These are phyloP conservation scores for Akanthomyces muscarius DNA, from an alignment of 2,329 filamentous ascomycete genomes.

Conservation along the genomic window DNA sequence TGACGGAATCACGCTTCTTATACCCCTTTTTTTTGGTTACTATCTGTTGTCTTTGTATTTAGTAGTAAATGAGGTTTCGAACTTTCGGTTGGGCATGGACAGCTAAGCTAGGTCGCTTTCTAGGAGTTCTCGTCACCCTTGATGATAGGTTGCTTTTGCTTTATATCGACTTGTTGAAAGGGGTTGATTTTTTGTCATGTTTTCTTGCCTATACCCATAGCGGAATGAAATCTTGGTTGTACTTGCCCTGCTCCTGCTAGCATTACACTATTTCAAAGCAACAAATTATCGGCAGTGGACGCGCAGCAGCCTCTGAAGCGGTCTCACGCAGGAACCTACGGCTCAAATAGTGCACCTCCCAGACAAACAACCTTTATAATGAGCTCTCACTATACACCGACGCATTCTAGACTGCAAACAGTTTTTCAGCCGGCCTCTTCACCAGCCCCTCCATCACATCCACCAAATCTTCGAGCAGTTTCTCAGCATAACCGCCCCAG, in stretches of 20 bases:
- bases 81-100: background rate
- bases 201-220: slow-evolving; percentile 16
- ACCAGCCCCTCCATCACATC: slow-evolving; percentile 39
- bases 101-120: background rate
- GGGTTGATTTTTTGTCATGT: background rate
- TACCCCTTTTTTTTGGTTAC: background rate
- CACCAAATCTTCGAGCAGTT: slow-evolving; percentile 48
- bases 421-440: slow-evolving; percentile 25
- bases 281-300: background rate
- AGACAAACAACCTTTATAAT: background rate
- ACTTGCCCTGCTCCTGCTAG: background rate
- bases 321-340: background rate
- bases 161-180: background rate
- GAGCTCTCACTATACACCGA: background rate
- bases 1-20: background rate
- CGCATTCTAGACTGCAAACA: slow-evolving; percentile 19
- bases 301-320: background rate
- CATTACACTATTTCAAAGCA: background rate
- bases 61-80: background rate
- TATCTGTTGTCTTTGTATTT: background rate
- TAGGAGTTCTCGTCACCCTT: background rate
- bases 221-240: background rate
- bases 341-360: background rate
- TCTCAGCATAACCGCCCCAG: slow-evolving; percentile 49
- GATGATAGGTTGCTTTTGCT: background rate